Conservation (phyloP, 768 basidiomycete genomes). For the Suillus ampliporus region DNA sequence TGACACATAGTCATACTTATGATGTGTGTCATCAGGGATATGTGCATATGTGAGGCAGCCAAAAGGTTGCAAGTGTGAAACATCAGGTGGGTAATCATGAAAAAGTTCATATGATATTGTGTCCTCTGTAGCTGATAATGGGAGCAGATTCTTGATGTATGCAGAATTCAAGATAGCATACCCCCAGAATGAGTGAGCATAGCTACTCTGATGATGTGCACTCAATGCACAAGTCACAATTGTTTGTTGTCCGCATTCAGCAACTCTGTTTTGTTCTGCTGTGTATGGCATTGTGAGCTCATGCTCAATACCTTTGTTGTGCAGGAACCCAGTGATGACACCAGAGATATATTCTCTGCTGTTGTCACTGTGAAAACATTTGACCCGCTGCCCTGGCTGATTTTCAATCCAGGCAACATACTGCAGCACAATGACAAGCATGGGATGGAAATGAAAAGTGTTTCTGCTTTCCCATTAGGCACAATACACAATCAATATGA, state of each 20-base stretch:
- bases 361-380: constrained; percentile 21
- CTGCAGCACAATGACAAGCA: neutral
- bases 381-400: neutral
- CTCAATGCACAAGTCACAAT: constrained; percentile 19
- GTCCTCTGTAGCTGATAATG: constrained; percentile 24
- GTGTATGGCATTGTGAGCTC: constrained; percentile 6
- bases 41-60: constrained; percentile 10
- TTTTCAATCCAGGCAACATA: neutral
- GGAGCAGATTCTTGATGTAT: constrained; percentile 26
- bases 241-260: constrained; percentile 36
- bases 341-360: constrained; percentile 18
- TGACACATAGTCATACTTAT: neutral
- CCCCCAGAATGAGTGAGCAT: constrained; percentile 28
- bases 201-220: constrained; percentile 31
- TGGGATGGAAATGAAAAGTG: neutral
- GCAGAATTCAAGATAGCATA: constrained; percentile 28
- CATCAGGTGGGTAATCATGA: neutral
- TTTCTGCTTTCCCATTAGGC: constrained; percentile 5
- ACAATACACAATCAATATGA: neutral
- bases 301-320: neutral
- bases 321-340: neutral
- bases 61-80: neutral
- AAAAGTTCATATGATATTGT: constrained; percentile 24
- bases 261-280: constrained; percentile 32
- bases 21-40: neutral